Base-by-base conservation (phyloP, 1,139 yeast genomes). In the Pichia sp. region DNA sequence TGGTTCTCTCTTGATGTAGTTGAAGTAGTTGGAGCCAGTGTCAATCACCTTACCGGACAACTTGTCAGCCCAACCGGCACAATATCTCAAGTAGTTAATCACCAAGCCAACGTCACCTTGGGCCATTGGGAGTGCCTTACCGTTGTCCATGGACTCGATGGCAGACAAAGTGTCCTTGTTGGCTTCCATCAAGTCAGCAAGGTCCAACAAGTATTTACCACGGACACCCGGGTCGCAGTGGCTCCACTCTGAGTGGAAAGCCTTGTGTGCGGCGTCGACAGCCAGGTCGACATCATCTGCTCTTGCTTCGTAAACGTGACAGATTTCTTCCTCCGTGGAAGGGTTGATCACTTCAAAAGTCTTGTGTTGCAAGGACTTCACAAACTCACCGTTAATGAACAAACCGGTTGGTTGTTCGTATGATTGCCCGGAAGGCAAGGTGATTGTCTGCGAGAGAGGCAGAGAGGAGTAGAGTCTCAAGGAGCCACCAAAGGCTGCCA, bases 331-430 rank as follows among this genome's bases (percentile, higher is more conserved):
- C 51, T 84, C 85, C 31, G 86, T 83, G 45, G 84, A 73, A 48
- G 92, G 91, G 62, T 83, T 77, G 58, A 79, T 78, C 29, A 85
- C 85, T 29, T 78, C 81, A 58, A 84, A 73, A 34, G 83, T 83
- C 65, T 82, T 79, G 40, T 90, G 90, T 20, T 80, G 71, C 58
- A 76, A 73, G 34, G 91, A 77, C 55, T 77, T 71, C 59, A 86
- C 85, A 66, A 85, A 89, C 70, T 87, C 88, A 69, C 87, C 87
- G 75, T 87, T 85, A 70, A 89, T 86, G 77, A 87, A 88, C 66
- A 89, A 76, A 56, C 96, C 96, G 17, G 86, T 75, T 60, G 95
- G 96, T 70, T 87, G 89, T 49, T 76, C 74, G 51, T 64, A 66
- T n/a, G 66, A 49, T 53, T 63, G 62, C 60, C 66, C 66, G 46